A percentile compares a stretch with the other conserved stretches of the same genome.
Evolutionary conservation across 179 eudicot species (phyloP).

Genomic region (Silene noctiflora): DNA sequence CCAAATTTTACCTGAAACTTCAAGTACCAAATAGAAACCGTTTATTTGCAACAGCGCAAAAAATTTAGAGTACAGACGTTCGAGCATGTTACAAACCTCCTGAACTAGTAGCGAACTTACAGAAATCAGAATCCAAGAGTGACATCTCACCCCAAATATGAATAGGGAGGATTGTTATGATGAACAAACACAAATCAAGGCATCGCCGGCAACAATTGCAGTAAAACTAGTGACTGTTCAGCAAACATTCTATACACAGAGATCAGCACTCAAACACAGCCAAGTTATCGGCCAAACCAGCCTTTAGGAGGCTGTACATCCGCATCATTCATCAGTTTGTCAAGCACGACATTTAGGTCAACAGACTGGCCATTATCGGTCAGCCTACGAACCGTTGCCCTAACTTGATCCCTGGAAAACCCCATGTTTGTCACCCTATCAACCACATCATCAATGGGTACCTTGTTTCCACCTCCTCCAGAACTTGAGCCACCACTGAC

Average conservation of each 20-base stretch:
- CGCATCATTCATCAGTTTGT: constrained; percentile 89
- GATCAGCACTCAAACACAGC: constrained; percentile 6
- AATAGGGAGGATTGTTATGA: neutral
- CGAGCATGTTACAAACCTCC: neutral
- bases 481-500: constrained; percentile 52
- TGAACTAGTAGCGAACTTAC: neutral
- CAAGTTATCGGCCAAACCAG: constrained; percentile 68
- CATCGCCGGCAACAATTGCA: neutral
- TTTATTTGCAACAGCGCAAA: neutral
- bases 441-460: constrained; percentile 94
- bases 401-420: constrained; percentile 83
- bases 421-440: constrained; percentile 93
- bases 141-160: neutral
- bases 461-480: constrained; percentile 66
- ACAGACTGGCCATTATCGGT: constrained; percentile 93
- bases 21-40: neutral
- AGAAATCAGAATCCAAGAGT: constrained; percentile 4
- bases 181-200: constrained; percentile 15
- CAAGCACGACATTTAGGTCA: constrained; percentile 82
- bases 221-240: constrained; percentile 16
- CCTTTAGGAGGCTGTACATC: constrained; percentile 63
- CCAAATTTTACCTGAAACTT: neutral
- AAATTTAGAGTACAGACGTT: neutral
- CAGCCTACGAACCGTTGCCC: constrained; percentile 71
- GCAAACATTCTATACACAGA: constrained; percentile 28